Percentiles rank a stretch among this genome's conserved stretches.
phyloP scores from a whole-genome alignment of 768 basidiomycete genomes.

The Mycena olivaceomarginata region DNA sequence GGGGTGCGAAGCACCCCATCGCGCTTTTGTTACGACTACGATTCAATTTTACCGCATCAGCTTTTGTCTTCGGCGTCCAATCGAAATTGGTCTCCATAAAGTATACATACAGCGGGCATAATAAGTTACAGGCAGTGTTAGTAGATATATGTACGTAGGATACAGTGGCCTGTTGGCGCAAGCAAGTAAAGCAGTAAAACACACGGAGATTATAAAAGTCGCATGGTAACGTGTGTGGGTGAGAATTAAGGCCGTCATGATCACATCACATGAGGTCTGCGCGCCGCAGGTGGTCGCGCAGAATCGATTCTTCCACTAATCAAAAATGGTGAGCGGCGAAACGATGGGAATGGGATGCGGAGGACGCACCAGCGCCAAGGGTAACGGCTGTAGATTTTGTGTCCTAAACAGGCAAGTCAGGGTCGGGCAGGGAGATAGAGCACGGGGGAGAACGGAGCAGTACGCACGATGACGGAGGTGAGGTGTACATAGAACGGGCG shows the following conservation, averaged over 20 bases:
- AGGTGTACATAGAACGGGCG: conserved; percentile 84
- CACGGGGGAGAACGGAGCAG: conserved; percentile 16
- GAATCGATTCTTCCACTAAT: conserved; percentile 82
- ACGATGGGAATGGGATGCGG: conserved; percentile 2
- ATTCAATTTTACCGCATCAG: too few species aligned
- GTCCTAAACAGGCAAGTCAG: conserved; percentile 68
- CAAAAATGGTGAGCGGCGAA: conserved; percentile 25
- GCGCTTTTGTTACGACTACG: too few species aligned
- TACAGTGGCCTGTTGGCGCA: conserved; percentile 27
- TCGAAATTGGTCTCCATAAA: not conserved
- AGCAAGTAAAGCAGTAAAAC: not conserved
- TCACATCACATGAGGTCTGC: conserved; percentile 78
- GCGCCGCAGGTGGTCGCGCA: conserved; percentile 80
- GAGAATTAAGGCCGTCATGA: not conserved
- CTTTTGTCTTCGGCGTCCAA: too few species aligned
- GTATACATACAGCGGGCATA: conserved; percentile 28
- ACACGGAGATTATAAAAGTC: conserved; percentile 2
- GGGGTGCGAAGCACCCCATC: too few species aligned
- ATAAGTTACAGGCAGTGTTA: conserved; percentile 38
- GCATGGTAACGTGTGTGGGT: not conserved
- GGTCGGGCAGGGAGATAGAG: not conserved
- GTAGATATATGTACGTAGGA: conserved; percentile 30
- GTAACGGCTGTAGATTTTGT: conserved; percentile 85
- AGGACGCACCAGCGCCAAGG: conserved; percentile 74
- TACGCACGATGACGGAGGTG: conserved; percentile 85